A percentile compares a stretch with the other conserved stretches of the same genome.
Evolutionary conservation across 2,329 filamentous ascomycete species (phyloP).

Genomic region (Eurotiales sp.): DNA sequence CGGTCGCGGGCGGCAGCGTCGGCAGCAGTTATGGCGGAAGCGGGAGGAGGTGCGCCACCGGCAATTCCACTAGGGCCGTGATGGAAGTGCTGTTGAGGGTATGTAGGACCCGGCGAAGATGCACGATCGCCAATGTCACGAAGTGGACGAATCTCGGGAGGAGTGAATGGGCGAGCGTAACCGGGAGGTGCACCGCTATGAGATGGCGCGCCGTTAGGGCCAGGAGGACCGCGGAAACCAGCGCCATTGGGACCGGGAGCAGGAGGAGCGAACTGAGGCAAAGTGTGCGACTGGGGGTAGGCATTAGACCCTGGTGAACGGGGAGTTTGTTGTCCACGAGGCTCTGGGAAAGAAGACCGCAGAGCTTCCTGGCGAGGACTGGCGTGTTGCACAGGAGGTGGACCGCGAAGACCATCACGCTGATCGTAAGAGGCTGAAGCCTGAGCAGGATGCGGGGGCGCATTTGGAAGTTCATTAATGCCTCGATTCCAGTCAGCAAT

Average conservation of each 20-base stretch:
- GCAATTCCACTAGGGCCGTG: constrained; percentile 72
- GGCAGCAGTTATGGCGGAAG: constrained; percentile 62
- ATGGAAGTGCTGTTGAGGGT: constrained; percentile 75
- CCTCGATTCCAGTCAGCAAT: constrained; percentile 61
- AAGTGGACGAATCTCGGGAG: constrained; percentile 78
- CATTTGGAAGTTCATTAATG: constrained; percentile 71
- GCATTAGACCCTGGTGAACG: constrained; percentile 55
- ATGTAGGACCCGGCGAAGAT: constrained; percentile 85
- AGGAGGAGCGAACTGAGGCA: constrained; percentile 50
- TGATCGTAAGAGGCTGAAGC: constrained; percentile 78
- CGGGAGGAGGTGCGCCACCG: constrained; percentile 63
- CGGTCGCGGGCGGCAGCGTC: constrained; percentile 62
- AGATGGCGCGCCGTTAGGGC: constrained; percentile 52
- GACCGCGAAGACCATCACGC: constrained; percentile 70
- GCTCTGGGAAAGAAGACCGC: constrained; percentile 64
- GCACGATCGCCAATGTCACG: constrained; percentile 68
- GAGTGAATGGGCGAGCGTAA: constrained; percentile 71
- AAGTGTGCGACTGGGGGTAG: constrained; percentile 48
- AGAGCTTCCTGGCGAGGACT: constrained; percentile 73
- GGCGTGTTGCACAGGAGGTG: constrained; percentile 65
- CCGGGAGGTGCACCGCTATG: constrained; percentile 61
- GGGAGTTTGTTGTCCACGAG: constrained; percentile 52
- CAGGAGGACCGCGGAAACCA: constrained; percentile 44
- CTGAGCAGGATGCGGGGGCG: constrained; percentile 49
- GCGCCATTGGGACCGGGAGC: constrained; percentile 38